Conservation (phyloP, 2,329 filamentous ascomycete genomes). For the Fusarium buharicum region DNA sequence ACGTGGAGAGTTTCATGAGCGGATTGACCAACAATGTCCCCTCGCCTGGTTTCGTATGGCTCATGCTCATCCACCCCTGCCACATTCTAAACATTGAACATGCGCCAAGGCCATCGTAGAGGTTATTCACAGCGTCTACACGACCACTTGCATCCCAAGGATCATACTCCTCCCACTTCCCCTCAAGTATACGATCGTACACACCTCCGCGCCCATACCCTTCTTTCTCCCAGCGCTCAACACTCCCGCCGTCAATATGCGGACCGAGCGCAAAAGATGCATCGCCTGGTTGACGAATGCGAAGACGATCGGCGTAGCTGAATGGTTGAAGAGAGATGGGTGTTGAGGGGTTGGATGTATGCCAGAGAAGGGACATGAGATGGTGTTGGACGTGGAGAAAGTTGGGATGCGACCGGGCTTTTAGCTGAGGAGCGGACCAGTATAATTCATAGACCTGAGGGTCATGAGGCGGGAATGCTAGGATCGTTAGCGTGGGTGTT, state of each 20-base stretch:
- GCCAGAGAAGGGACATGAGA: conserved; percentile 72
- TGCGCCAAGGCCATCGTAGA: conserved; percentile 83
- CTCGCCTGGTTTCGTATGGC: conserved; percentile 74
- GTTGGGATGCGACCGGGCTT: conserved; percentile 73
- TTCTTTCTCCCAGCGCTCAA: conserved; percentile 77
- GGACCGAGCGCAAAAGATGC: conserved; percentile 76
- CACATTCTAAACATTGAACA: conserved; percentile 89
- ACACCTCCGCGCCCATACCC: conserved; percentile 75
- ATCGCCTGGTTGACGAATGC: conserved; percentile 78
- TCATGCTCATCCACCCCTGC: conserved; percentile 90
- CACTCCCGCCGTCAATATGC: conserved; percentile 77
- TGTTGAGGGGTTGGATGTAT: conserved; percentile 58
- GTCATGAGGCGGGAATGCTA: conserved; percentile 72
- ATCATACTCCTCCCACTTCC: conserved; percentile 83
- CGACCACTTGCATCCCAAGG: conserved; percentile 81
- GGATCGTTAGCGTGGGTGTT: neutral
- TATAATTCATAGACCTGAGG: conserved; percentile 81
- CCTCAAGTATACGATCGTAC: conserved; percentile 78
- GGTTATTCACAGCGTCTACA: conserved; percentile 73
- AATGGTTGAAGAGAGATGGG: conserved; percentile 67
- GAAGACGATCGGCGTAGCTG: conserved; percentile 76
- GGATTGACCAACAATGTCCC: conserved; percentile 88
- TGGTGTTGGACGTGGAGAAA: conserved; percentile 69
- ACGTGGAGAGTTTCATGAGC: conserved; percentile 76
- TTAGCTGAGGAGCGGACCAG: conserved; percentile 75